phyloP scores from a whole-genome alignment of 2,329 filamentous ascomycete species.

The Fusarium sp. region DNA sequence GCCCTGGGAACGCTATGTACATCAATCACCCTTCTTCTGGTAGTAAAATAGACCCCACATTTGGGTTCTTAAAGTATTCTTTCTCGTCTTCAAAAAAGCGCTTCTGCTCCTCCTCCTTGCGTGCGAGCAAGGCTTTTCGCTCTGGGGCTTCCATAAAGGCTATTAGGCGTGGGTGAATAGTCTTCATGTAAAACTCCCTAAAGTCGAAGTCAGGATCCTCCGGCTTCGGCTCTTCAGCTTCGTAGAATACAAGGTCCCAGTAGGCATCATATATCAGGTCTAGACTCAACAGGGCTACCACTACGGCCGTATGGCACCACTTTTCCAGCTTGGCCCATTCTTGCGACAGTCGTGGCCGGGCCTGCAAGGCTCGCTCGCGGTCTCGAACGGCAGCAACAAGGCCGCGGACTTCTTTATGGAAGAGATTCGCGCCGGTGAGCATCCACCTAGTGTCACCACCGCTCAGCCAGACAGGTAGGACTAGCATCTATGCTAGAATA shows the following conservation, averaged over 20 bases:
- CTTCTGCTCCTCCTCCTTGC: constrained; percentile 6
- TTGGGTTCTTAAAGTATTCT: not conserved
- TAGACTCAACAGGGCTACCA: not conserved
- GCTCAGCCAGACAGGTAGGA: constrained; percentile 2
- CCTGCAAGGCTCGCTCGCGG: constrained; percentile 1
- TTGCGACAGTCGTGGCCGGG: not conserved
- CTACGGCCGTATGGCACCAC: constrained; percentile 8
- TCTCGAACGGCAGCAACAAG: not conserved
- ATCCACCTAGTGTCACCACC: not conserved
- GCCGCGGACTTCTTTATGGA: not conserved
- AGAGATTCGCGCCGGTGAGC: not conserved
- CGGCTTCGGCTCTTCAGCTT: not conserved
- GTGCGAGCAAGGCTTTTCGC: constrained; percentile 1
- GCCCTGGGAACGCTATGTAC: too few relatives aligned
- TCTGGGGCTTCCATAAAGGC: constrained; percentile 1
- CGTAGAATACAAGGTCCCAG: constrained; percentile 1
- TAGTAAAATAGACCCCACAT: too few relatives aligned
- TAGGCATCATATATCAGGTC: constrained; percentile 2
- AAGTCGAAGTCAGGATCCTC: not conserved
- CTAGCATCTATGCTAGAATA: not conserved
- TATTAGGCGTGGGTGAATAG: not conserved
- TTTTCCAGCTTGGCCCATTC: constrained; percentile 2
- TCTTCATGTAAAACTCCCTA: not conserved
- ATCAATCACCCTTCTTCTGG: too few relatives aligned
- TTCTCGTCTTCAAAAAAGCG: constrained; percentile 6